phyloP scores from a whole-genome alignment of 208 protist species.

The Acanthamoeba royreba region DNA sequence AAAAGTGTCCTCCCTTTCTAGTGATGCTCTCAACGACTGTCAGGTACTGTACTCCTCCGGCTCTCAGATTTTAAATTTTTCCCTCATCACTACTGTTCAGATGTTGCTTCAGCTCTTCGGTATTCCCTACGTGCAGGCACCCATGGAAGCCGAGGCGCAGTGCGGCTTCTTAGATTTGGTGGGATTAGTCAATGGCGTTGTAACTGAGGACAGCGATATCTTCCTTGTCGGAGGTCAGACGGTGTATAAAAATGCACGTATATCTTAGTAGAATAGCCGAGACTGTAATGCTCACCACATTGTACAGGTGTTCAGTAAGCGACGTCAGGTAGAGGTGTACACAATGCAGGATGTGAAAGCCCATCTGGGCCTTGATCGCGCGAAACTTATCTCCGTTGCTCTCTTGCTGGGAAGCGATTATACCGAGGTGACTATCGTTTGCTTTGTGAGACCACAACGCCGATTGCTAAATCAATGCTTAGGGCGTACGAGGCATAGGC shows the following conservation, averaged over 20 bases:
- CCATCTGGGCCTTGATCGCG: conserved; percentile 46
- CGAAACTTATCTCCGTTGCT: conserved; percentile 59
- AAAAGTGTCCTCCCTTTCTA: not conserved
- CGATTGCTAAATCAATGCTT: not conserved
- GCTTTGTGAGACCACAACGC: too few species aligned
- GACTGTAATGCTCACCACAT: too few species aligned
- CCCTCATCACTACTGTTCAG: not conserved
- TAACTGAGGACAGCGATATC: conserved; percentile 67
- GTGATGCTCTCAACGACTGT: not conserved
- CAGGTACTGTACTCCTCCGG: not conserved
- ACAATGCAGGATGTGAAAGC: conserved; percentile 34
- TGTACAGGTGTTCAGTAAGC: conserved; percentile 52
- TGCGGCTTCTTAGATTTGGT: conserved; percentile 54
- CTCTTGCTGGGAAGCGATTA: conserved; percentile 68
- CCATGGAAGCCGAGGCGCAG: conserved; percentile 72
- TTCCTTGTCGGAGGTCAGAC: conserved; percentile 58
- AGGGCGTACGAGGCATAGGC: not conserved
- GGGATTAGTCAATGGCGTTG: conserved; percentile 18
- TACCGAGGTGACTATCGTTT: conserved; percentile 26
- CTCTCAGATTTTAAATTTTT: not conserved
- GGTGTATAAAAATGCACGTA: conserved; percentile 50
- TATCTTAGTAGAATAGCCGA: not conserved
- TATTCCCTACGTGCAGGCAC: conserved; percentile 65
- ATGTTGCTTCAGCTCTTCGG: conserved; percentile 67
- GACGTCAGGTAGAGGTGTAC: conserved; percentile 51